A percentile compares a stretch with the other conserved stretches of the same genome.
Evolutionary conservation across 352 stramenopile species (phyloP).

Genomic region (Phytophthora lateralis): DNA sequence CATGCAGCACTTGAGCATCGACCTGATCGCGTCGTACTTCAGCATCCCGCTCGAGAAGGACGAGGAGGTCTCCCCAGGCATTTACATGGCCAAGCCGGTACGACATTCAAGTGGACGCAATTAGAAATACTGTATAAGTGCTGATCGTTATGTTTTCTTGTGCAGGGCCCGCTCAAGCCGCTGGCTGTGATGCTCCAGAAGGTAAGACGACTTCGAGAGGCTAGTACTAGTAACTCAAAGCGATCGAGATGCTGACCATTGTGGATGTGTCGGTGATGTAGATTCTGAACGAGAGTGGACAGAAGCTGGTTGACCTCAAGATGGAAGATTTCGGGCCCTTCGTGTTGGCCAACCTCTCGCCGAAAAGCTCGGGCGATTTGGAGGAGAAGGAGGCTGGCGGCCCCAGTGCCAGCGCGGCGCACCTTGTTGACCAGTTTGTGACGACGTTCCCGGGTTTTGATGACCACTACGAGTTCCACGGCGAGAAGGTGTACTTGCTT

Average conservation of each 20-base stretch:
- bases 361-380: conserved; percentile 13
- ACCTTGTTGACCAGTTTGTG: conserved; percentile 64
- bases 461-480: conserved; percentile 58
- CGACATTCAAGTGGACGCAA: not conserved
- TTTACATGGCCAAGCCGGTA: conserved; percentile 85
- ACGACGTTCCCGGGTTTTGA: conserved; percentile 73
- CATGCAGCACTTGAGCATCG: conserved; percentile 63
- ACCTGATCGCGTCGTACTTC: conserved; percentile 77
- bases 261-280: conserved; percentile 21
- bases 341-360: conserved; percentile 58
- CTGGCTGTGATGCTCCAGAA: conserved; percentile 65
- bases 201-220: conserved; percentile 5
- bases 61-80: conserved; percentile 72
- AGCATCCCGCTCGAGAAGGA: conserved; percentile 73
- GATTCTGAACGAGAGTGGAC: conserved; percentile 62
- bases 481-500: conserved; percentile 60
- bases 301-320: conserved; percentile 57
- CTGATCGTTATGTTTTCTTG: conserved; percentile 6
- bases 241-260: conserved; percentile 3
- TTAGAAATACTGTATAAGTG: not conserved
- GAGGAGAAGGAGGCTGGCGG: conserved; percentile 24
- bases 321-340: conserved; percentile 78
- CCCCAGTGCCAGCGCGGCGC: conserved; percentile 41
- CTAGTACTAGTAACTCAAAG: not conserved
- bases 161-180: conserved; percentile 69